Evolutionary conservation across 1,139 yeast genomes (phyloP), one percentile per base, ranked within the genome.

Genomic region (Candida pseudoviswanathii): DNA sequence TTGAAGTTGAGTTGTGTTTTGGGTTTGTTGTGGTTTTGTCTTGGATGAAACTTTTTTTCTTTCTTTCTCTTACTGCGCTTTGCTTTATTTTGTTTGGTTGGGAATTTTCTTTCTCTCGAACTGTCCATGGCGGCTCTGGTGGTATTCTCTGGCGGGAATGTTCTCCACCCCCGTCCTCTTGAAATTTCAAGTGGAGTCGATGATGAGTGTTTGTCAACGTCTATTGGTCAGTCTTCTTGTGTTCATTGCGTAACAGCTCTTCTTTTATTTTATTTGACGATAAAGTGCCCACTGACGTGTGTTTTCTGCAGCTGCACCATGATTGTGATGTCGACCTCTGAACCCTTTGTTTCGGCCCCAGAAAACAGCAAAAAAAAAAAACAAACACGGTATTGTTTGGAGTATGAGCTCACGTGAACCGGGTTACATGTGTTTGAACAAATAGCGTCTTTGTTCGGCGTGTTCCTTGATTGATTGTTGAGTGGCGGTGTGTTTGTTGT

Each of bases 21-120:
- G 16, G 37, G 16, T 33, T 37, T 25, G 11, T n/a, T 25, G 41
- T 25, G 24, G 41, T 10, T 37, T 37, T 37, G 22, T 26, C 41
- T 37, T 37, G 16, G 16, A 21, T 37, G 41, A 37, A 37, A 8
- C 5, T 37, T 37, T 37, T 37, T 37, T 37, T 37, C 26, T 37
- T 37, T 10, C 5, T 37, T 37, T 3, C 10, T 37, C 10, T 16
- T 31, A 9, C 16, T 36, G 6, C 22, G 21, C 39, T 34, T 37
- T 37, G 40, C 40, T 37, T 37, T 37, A 16, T 37, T 22, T 37
- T 37, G 10, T 37, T 37, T 37, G n/a, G 26, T 8, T 16, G 16
- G 16, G 16, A 16, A 16, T 16, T 16, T 16, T 16, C 16, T 16
- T 16, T 16, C 16, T 16, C 16, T 16, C 16, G 16, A 16, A 16